These are phyloP conservation scores for Apiotrichum domesticum DNA, from an alignment of 1,284 basidiomycete genomes.

Conservation along the genomic window DNA sequence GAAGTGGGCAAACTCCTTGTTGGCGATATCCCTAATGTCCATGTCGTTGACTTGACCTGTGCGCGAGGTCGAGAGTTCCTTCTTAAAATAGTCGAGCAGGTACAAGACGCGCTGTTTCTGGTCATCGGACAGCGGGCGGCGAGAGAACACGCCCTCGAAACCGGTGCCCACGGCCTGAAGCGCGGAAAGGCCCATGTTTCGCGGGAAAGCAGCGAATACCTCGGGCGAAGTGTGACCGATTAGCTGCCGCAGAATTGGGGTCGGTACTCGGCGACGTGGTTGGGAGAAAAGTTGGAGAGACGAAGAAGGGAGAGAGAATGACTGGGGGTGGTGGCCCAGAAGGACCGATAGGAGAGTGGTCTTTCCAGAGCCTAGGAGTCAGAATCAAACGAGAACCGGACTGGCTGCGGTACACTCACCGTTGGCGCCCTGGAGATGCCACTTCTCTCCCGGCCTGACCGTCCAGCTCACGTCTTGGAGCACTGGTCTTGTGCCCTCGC, in stretches of 20 bases:
- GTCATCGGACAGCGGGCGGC: constrained; percentile 49
- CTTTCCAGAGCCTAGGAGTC: constrained; percentile 72
- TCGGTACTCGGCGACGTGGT: constrained; percentile 60
- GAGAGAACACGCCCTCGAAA: constrained; percentile 71
- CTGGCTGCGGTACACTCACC: constrained; percentile 50
- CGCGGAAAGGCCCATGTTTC: constrained; percentile 62
- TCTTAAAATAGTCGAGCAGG: constrained; percentile 57
- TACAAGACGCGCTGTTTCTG: constrained; percentile 47
- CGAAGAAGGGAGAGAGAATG: constrained; percentile 58
- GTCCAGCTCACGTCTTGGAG: constrained; percentile 72
- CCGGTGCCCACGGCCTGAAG: constrained; percentile 77
- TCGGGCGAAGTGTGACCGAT: constrained; percentile 86
- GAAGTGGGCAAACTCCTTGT: constrained; percentile 56
- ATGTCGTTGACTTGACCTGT: not conserved
- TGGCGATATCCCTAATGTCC: constrained; percentile 32
- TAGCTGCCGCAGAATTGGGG: constrained; percentile 53
- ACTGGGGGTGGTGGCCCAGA: constrained; percentile 91
- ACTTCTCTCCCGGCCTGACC: constrained; percentile 69
- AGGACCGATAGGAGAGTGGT: constrained; percentile 88
- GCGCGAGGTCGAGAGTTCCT: constrained; percentile 17
- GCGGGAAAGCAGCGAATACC: constrained; percentile 82
- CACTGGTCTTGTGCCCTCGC: constrained; percentile 57
- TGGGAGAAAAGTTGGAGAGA: constrained; percentile 64
- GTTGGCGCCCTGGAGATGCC: constrained; percentile 82
- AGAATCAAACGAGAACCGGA: not conserved